Base-by-base conservation (phyloP, 1,284 basidiomycete species). In the Pterula multifida region DNA sequence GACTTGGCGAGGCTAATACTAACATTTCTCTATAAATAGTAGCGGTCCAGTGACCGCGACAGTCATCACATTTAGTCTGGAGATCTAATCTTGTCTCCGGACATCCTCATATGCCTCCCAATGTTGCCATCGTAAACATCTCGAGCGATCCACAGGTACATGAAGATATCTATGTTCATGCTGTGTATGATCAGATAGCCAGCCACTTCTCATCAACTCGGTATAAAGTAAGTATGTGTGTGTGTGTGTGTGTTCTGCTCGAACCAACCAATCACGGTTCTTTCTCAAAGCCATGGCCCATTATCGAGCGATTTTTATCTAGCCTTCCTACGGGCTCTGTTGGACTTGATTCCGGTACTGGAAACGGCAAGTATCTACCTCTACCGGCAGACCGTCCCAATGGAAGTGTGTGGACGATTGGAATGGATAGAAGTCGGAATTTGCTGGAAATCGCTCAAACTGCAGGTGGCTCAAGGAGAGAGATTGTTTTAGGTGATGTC, bases 341-440 rank as follows among this genome's bases (percentile, higher is more conserved):
- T 21, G 95, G 96, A 3, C 76, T 97, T 13, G 96, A 99, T 65
- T 84, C 91, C 11, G 96, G 96, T 4, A 94, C 92, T 17, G 96
- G 96, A 0, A 99, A 99, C 57, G 96, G 96, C 45, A 98, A 98
- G 73, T 98, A 98, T 64, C 76, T 98, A 1, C 80, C 84, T 2
- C 67, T 88, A 19, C 81, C 76, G 4, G 56, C 60, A 3, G 76
- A 84, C 50, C 71, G 76, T 19, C 76, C 72, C 11, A 75, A 76
- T 4, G 21, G 21, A 9, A 69, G 68, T 44, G 63, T 85, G 44
- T 75, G 83, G 68, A 89, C 85, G 4, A 71, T 96, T 36, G 92
- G 90, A 1, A 68, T 95, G 24, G 93, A 97, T 65, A 75, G 85
- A 57, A 90, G 85, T 58, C 65, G 66, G 23, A 90, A 85, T 50